phyloP scores from a whole-genome alignment of 1,139 yeast genomes.

The Entelexis sorbosivorans region DNA sequence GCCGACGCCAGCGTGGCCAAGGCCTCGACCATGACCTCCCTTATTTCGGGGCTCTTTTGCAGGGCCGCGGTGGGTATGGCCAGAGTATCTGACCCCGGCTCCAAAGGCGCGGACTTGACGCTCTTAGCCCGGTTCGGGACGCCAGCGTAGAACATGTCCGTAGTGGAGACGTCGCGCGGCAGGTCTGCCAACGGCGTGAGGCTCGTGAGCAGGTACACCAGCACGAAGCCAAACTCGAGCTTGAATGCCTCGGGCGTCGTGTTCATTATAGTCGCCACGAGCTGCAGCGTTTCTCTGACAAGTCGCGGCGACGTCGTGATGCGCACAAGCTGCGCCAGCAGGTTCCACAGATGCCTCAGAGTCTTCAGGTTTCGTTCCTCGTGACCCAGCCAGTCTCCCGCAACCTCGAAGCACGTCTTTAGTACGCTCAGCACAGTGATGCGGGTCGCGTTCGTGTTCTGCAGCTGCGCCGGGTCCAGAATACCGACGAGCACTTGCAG shows the following conservation, averaged over 20 bases:
- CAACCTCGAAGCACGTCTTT: slow-evolving; percentile 68
- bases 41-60: slow-evolving; percentile 36
- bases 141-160: slow-evolving; percentile 35
- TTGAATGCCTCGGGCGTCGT: slow-evolving; percentile 31
- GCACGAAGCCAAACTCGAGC: slow-evolving; percentile 35
- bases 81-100: slow-evolving; percentile 19
- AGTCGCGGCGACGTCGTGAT: slow-evolving; percentile 49
- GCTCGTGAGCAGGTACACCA: slow-evolving; percentile 34
- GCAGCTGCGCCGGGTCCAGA: slow-evolving; percentile 69
- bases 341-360: slow-evolving; percentile 68
- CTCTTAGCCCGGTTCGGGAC: slow-evolving; percentile 33
- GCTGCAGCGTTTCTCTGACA: slow-evolving; percentile 62
- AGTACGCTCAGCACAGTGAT: slow-evolving; percentile 70
- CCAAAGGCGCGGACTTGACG: slow-evolving; percentile 26
- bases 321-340: slow-evolving; percentile 68
- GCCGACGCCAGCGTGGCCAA: slow-evolving; percentile 68
- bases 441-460: slow-evolving; percentile 78
- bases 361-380: slow-evolving; percentile 59
- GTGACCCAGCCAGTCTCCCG: slow-evolving; percentile 55
- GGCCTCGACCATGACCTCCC: slow-evolving; percentile 77
- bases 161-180: slow-evolving; percentile 33
- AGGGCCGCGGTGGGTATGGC: slow-evolving; percentile 22
- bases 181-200: slow-evolving; percentile 33
- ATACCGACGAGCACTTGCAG: slow-evolving; percentile 71
- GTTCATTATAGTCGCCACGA: slow-evolving; percentile 49